Evolutionary conservation across 257 asterid species (phyloP).

Genomic region (Prunella vulgaris): DNA sequence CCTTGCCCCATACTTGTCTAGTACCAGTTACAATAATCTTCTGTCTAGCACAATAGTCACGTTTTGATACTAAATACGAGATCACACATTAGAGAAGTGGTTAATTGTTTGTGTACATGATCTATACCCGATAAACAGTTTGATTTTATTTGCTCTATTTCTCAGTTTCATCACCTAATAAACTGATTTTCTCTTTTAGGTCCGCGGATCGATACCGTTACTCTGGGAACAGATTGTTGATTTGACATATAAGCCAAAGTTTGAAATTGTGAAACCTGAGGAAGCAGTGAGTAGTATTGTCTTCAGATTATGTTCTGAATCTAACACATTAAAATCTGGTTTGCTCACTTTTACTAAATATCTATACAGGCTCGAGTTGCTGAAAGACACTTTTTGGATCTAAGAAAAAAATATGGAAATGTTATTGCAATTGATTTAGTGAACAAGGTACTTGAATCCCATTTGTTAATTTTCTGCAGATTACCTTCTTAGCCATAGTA

Average conservation of each 20-base stretch:
- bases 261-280: conserved; percentile 72
- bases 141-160: background rate
- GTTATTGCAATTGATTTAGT: conserved; percentile 84
- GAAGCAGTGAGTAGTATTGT: conserved; percentile 71
- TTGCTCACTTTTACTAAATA: conserved; percentile 15
- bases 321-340: conserved; percentile 12
- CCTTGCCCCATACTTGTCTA: conserved; percentile 4
- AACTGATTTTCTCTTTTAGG: conserved; percentile 38
- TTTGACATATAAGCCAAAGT: conserved; percentile 92
- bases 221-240: conserved; percentile 99
- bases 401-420: conserved; percentile 91
- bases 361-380: conserved; percentile 72
- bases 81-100: conserved; percentile 4
- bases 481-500: background rate
- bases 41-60: background rate
- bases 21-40: background rate
- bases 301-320: conserved; percentile 23
- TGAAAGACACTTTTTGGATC: conserved; percentile 88
- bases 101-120: conserved; percentile 14
- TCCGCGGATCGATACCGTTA: conserved; percentile 95
- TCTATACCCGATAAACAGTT: background rate
- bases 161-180: conserved; percentile 12
- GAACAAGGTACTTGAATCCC: conserved; percentile 55
- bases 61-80: background rate
- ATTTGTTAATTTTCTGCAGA: conserved; percentile 2